Evolutionary conservation across 306 rosid species (phyloP).

Genomic region (Prunus mira): DNA sequence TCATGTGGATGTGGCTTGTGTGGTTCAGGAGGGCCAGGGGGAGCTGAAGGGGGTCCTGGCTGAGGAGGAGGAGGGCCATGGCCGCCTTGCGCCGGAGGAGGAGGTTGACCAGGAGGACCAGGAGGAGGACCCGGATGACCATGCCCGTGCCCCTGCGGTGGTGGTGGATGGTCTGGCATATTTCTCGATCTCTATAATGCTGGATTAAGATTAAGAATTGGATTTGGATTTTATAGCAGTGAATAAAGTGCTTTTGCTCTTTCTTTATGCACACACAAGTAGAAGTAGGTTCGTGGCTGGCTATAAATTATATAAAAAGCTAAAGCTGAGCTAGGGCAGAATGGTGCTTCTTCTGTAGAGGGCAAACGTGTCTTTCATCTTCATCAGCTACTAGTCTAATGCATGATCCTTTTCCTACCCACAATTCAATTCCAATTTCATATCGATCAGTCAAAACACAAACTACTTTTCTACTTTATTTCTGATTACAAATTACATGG

Average conservation of each 20-base stretch:
- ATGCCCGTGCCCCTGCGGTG: constrained; percentile 31
- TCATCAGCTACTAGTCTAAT: neutral
- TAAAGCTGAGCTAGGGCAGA: neutral
- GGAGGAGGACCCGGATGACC: constrained; percentile 37
- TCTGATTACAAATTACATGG: no score
- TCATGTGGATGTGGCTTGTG: constrained; percentile 22
- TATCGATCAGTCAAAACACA: no score
- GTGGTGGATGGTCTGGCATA: constrained; percentile 53
- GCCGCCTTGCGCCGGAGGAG: constrained; percentile 26
- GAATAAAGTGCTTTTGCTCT: neutral
- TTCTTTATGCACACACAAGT: neutral
- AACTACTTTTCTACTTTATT: no score
- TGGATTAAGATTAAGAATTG: neutral
- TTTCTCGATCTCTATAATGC: neutral
- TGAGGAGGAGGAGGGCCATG: constrained; percentile 32
- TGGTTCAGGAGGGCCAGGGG: constrained; percentile 35
- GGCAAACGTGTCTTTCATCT: neutral
- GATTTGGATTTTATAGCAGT: neutral
- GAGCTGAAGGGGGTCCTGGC: constrained; percentile 7
- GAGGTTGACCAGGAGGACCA: constrained; percentile 30
- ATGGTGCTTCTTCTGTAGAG: neutral
- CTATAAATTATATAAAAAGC: neutral
- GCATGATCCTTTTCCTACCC: neutral
- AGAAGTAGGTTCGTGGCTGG: neutral
- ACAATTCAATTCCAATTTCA: neutral